Conservation (phyloP, 176 grass and related monocot genomes). For the Aegilops speltoides region DNA sequence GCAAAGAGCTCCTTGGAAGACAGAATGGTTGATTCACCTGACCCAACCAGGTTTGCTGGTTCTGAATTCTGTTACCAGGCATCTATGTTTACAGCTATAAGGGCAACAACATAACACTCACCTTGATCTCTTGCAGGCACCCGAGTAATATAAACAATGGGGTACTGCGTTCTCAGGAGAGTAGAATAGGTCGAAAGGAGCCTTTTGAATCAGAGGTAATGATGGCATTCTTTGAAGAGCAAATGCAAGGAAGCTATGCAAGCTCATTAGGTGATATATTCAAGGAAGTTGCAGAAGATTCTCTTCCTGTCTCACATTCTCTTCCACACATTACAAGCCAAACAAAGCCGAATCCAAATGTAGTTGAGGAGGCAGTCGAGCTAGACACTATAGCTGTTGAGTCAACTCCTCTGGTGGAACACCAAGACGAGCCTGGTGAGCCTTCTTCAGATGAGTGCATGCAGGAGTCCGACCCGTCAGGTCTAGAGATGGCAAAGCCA, state of each 20-base stretch:
- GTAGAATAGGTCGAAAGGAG: not conserved
- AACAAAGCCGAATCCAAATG: not conserved
- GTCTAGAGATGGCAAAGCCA: not conserved
- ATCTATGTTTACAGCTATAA: not conserved
- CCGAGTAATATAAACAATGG: not conserved
- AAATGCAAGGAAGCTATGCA: not conserved
- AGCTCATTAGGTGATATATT: not conserved
- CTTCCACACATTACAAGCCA: not conserved
- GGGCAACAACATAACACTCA: not conserved
- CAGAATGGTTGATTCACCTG: constrained; percentile 24
- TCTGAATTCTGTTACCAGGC: not conserved
- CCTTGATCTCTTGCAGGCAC: not conserved
- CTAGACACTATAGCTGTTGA: not conserved
- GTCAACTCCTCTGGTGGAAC: not conserved
- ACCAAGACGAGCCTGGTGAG: not conserved
- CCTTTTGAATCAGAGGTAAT: not conserved
- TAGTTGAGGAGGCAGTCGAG: not conserved
- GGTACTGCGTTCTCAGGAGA: not conserved
- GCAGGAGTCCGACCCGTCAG: not conserved
- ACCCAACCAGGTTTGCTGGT: not conserved
- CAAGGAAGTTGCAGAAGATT: not conserved
- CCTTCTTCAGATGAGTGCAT: not conserved
- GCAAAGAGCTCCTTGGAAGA: constrained; percentile 28
- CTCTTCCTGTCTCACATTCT: not conserved
- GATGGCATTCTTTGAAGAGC: not conserved